These are phyloP conservation scores for Neopestalotiopsis rosae DNA, from an alignment of 2,329 filamentous ascomycete species.

Conservation along the genomic window DNA sequence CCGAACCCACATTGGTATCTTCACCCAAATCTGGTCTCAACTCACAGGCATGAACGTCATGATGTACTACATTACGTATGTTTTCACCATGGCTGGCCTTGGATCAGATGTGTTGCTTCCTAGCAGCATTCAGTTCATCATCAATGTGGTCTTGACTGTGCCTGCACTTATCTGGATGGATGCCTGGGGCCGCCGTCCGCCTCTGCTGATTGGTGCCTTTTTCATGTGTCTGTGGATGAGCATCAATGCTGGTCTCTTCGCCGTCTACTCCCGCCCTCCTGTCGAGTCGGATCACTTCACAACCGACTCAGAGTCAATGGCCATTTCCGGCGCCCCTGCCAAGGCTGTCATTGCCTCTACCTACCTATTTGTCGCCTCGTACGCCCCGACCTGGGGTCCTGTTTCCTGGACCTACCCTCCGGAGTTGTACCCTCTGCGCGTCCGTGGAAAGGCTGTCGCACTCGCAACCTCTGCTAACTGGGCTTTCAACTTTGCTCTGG, in stretches of 20 bases:
- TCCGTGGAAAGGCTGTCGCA: constrained; percentile 58
- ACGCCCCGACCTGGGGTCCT: constrained; percentile 50
- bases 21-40: constrained; percentile 78
- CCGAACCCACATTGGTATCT: constrained; percentile 73
- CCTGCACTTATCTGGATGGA: constrained; percentile 79
- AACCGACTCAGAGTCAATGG: constrained; percentile 50
- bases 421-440: constrained; percentile 52
- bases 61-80: constrained; percentile 74
- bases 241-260: constrained; percentile 52
- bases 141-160: constrained; percentile 81
- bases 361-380: constrained; percentile 66
- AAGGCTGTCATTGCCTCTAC: constrained; percentile 69
- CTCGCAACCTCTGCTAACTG: constrained; percentile 57
- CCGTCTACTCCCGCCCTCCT: constrained; percentile 44
- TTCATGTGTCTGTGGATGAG: constrained; percentile 63
- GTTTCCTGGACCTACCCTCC: constrained; percentile 52
- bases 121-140: constrained; percentile 75
- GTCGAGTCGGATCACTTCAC: constrained; percentile 38
- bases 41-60: constrained; percentile 79
- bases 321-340: constrained; percentile 52
- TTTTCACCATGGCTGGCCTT: constrained; percentile 76
- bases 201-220: constrained; percentile 68
- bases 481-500: constrained; percentile 56
- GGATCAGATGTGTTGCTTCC: constrained; percentile 64
- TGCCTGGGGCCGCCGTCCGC: constrained; percentile 73